Evolutionary conservation across 495 filamentous ascomycete species (phyloP), one percentile per base, ranked within the genome.

Genomic region (Chaetomium fimeti): DNA sequence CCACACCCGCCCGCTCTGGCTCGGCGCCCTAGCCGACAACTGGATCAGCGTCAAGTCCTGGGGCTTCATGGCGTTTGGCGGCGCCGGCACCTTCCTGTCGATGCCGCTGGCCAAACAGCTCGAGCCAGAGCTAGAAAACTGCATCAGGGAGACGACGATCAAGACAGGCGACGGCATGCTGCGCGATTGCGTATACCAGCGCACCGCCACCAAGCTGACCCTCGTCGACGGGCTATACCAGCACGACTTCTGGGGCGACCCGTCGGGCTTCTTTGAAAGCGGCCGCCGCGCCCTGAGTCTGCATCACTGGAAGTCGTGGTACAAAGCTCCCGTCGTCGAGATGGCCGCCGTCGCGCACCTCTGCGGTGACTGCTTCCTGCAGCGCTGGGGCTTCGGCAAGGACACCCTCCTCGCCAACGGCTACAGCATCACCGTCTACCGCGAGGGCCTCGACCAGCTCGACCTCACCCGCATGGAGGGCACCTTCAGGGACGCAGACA

Each of bases 31-130:
- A 18, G 87, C 87, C 0, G 88, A 91, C 66, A 84, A 86, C 68
- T 84, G 82, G 66, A 75, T 78, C 72, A 81, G 85, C 61, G 82
- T 89, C 13, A 74, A 79, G 25, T 79, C 72, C 22, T 89, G 84
- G 69, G 88, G 88, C 3, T 79, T 84, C 69, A 85, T 88, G 76
- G 87, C 85, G 16, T 90, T 84, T 68, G 88, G 88, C 63, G 88
- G 88, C 63, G 88, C 86, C 20, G 88, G 88, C 68, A 79, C 88
- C 24, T 90, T 89, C 65, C 74, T 91, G 32, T 86, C 83, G 18
- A 75, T 81, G 52, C 83, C 87, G 11, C 78, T 90, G 13, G 82
- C 86, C 8, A 75, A 78, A 22, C 71, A 82, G 49, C 71, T 90
- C 22, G 78, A 78, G 27, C 72, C 78, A n/a, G 76, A 83, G 60